Evolutionary conservation across 2,329 filamentous ascomycete species (phyloP).

Genomic region (Cladosporium sp.): DNA sequence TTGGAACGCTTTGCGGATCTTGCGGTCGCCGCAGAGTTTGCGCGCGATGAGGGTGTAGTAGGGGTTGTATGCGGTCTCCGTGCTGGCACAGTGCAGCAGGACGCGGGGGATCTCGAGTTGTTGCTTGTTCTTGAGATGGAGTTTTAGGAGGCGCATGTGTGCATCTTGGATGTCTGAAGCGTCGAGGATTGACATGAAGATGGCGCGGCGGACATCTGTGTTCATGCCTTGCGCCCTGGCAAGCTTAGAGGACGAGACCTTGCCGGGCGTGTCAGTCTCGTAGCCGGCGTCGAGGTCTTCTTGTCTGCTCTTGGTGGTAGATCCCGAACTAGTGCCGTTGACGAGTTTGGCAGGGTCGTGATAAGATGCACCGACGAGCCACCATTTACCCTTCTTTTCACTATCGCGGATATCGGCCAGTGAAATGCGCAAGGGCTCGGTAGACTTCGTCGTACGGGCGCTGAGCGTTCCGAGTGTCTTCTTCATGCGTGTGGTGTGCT

Average conservation of each 20-base stretch:
- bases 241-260: conserved; percentile 68
- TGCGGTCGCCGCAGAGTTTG: conserved; percentile 70
- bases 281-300: conserved; percentile 31
- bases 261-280: conserved; percentile 26
- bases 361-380: conserved; percentile 97
- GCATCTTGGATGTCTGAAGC: conserved; percentile 83
- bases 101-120: conserved; percentile 85
- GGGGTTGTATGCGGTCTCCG: conserved; percentile 82
- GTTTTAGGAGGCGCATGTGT: conserved; percentile 73
- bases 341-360: conserved; percentile 42
- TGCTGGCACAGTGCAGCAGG: conserved; percentile 80
- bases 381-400: conserved; percentile 93
- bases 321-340: conserved; percentile 23
- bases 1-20: conserved; percentile 80
- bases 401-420: conserved; percentile 79
- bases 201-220: conserved; percentile 81
- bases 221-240: conserved; percentile 82
- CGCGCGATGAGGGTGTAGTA: conserved; percentile 88
- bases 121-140: conserved; percentile 82
- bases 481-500: conserved; percentile 85
- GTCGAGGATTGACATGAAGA: conserved; percentile 88
- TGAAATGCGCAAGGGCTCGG: conserved; percentile 78
- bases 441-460: conserved; percentile 65
- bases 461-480: conserved; percentile 82
- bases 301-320: conserved; percentile 9